A percentile compares a stretch with the other conserved stretches of the same genome.
phyloP scores from a whole-genome alignment of 768 basidiomycete genomes.

The Leccinum obscurum region DNA sequence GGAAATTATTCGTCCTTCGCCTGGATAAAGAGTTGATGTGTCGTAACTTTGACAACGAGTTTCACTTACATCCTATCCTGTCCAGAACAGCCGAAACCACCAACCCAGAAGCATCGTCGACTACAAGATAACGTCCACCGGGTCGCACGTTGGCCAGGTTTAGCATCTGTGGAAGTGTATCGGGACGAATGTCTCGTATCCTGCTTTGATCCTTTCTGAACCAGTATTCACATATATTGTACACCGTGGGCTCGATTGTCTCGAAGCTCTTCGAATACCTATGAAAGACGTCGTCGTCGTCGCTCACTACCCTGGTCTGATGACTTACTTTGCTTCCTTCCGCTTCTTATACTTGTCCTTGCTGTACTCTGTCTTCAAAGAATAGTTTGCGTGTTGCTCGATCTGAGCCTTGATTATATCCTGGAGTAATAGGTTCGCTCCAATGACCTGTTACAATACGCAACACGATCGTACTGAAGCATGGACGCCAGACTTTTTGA shows the following conservation, averaged over 20 bases:
- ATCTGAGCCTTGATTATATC: slow-evolving; percentile 97
- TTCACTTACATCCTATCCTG: slow-evolving; percentile 71
- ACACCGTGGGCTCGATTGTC: slow-evolving; percentile 82
- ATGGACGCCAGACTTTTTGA: slow-evolving; percentile 82
- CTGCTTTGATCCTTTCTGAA: slow-evolving; percentile 79
- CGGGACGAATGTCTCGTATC: slow-evolving; percentile 81
- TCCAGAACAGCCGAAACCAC: slow-evolving; percentile 84
- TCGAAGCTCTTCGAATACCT: slow-evolving; percentile 89
- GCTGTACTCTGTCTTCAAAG: slow-evolving; percentile 95
- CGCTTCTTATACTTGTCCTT: slow-evolving; percentile 98
- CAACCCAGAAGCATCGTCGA: slow-evolving; percentile 91
- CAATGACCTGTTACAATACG: background rate
- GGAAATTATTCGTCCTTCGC: slow-evolving; percentile 76
- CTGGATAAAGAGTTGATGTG: slow-evolving; percentile 38
- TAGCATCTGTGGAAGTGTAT: slow-evolving; percentile 87
- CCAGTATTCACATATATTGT: slow-evolving; percentile 89
- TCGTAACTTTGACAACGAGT: background rate
- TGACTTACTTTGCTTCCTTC: slow-evolving; percentile 90
- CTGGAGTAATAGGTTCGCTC: slow-evolving; percentile 40
- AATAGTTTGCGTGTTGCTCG: slow-evolving; percentile 87
- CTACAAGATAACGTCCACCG: slow-evolving; percentile 83
- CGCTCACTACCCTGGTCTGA: background rate
- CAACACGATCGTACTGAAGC: slow-evolving; percentile 55
- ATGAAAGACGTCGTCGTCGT: slow-evolving; percentile 3
- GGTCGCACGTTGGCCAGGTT: slow-evolving; percentile 81